Percentiles rank a stretch among this genome's conserved stretches.
phyloP scores from a whole-genome alignment of 129 eudicot genomes.

The Flaveria trinervia region DNA sequence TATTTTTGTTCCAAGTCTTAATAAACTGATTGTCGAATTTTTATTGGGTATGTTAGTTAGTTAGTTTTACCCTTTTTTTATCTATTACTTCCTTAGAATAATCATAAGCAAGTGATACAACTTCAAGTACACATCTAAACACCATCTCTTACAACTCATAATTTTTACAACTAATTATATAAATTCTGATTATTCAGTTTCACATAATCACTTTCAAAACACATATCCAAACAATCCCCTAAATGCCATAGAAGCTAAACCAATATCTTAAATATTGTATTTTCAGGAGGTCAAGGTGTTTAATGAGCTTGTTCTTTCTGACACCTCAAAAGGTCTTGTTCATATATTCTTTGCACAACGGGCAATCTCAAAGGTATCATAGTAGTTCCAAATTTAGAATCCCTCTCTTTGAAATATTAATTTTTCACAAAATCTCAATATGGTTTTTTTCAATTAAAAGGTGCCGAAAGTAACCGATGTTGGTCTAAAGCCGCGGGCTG shows the following conservation, averaged over 20 bases:
- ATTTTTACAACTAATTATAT: neutral
- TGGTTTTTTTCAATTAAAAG: conserved; percentile 37
- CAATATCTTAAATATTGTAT: conserved; percentile 1
- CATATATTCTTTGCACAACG: conserved; percentile 93
- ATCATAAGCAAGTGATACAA: neutral
- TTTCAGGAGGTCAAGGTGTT: conserved; percentile 70
- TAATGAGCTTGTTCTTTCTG: conserved; percentile 66
- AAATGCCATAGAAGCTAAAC: conserved; percentile 4
- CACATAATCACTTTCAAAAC: conserved; percentile 3
- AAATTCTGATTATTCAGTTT: neutral
- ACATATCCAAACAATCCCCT: neutral
- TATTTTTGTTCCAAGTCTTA: neutral
- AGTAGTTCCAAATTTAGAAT: neutral
- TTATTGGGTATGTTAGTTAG: no score
- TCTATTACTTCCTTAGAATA: neutral
- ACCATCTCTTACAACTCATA: neutral
- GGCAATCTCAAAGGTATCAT: conserved; percentile 79
- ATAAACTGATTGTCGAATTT: no score
- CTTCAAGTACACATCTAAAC: neutral
- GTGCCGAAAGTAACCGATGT: conserved; percentile 88
- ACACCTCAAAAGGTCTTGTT: conserved; percentile 81
- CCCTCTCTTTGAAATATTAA: neutral
- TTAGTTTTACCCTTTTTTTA: no score
- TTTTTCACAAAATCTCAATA: neutral
- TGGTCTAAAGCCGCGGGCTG: conserved; percentile 84